Percentiles rank a stretch among this genome's conserved stretches.
These are phyloP conservation scores for Ceratobasidium sp. DNA, from an alignment of 1,284 basidiomycete species.

Conservation along the genomic window DNA sequence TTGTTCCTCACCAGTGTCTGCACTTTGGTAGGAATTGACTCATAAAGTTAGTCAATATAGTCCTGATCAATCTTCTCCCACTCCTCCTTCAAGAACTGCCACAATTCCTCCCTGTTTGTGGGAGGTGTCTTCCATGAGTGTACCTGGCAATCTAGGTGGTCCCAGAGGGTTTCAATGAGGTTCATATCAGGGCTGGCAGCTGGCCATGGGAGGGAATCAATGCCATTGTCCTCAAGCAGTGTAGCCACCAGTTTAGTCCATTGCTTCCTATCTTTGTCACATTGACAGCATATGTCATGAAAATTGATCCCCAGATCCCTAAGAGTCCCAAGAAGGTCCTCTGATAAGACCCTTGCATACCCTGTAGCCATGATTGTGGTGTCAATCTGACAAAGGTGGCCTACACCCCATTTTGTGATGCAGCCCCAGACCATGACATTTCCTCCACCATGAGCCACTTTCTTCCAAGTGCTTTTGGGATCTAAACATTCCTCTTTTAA, in stretches of 20 bases:
- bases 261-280: slow-evolving; percentile 54
- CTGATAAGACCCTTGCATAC: slow-evolving; percentile 30
- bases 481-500: slow-evolving; percentile 1
- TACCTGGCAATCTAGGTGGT: slow-evolving; percentile 47
- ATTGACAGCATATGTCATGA: slow-evolving; percentile 47
- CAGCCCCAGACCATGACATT: slow-evolving; percentile 42
- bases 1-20: slow-evolving; percentile 44
- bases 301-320: neutral
- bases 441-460: slow-evolving; percentile 37
- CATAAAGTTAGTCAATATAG: slow-evolving; percentile 45
- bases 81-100: slow-evolving; percentile 47
- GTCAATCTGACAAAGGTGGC: slow-evolving; percentile 30
- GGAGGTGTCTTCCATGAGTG: slow-evolving; percentile 45
- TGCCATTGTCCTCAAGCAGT: slow-evolving; percentile 51
- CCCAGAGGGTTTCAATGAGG: slow-evolving; percentile 53
- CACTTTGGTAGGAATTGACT: slow-evolving; percentile 45
- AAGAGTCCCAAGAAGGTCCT: slow-evolving; percentile 31
- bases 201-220: slow-evolving; percentile 51
- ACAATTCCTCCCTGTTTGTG: slow-evolving; percentile 47
- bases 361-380: slow-evolving; percentile 16
- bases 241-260: slow-evolving; percentile 46
- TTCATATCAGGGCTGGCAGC: slow-evolving; percentile 52
- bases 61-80: slow-evolving; percentile 44
- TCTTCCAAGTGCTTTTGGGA: slow-evolving; percentile 2
- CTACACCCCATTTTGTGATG: slow-evolving; percentile 28